Percentiles rank a stretch among this genome's conserved stretches.
Conservation (phyloP, 1,284 basidiomycete species). For the Puccinia polysora region DNA sequence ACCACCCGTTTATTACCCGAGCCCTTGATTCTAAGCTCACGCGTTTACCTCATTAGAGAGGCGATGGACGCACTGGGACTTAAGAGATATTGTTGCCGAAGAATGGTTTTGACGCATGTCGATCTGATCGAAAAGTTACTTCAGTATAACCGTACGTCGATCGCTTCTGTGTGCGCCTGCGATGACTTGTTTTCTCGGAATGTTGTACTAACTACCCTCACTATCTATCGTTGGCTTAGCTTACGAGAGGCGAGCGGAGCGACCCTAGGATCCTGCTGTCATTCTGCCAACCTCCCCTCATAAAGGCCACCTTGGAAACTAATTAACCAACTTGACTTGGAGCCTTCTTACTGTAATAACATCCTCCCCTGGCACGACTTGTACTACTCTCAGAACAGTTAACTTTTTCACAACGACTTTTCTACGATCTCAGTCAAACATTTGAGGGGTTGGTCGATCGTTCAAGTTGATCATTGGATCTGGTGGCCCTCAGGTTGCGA, state of each 20-base stretch:
- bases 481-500: too few relatives aligned
- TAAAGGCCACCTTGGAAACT: too few relatives aligned
- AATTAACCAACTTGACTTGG: too few relatives aligned
- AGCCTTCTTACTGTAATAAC: too few relatives aligned
- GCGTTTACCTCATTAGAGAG: conserved; percentile 61
- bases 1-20: neutral
- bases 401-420: too few relatives aligned
- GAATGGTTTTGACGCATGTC: conserved; percentile 97
- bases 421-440: too few relatives aligned
- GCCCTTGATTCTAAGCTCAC: neutral
- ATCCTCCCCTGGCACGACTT: too few relatives aligned
- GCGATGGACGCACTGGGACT: conserved; percentile 85
- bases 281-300: too few relatives aligned
- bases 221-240: neutral
- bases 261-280: neutral
- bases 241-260: conserved; percentile 21
- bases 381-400: too few relatives aligned
- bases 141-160: conserved; percentile 86
- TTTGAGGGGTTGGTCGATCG: too few relatives aligned
- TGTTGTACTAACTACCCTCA: neutral
- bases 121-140: conserved; percentile 93
- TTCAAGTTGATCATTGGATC: too few relatives aligned
- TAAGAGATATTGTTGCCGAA: conserved; percentile 89
- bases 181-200: neutral
- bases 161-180: neutral